Conservation (phyloP, 768 basidiomycete species). For the Agrocybe chaxingu region DNA sequence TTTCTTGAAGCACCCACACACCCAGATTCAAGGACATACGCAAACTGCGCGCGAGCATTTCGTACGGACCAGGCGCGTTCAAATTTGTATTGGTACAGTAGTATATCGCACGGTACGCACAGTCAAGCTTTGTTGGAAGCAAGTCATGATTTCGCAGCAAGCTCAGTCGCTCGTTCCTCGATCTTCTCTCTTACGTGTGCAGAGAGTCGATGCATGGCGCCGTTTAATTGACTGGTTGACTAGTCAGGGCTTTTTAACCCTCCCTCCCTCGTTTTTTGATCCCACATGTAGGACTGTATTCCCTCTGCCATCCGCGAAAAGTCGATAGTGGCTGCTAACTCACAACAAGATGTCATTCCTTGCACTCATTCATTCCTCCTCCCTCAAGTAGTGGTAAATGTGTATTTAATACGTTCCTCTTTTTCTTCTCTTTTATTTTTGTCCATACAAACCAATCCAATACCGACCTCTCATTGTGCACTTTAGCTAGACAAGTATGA, state of each 20-base stretch:
- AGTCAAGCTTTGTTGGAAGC: slow-evolving; percentile 19
- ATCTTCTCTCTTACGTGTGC: slow-evolving; percentile 5
- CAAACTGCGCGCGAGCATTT: slow-evolving; percentile 22
- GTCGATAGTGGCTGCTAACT: slow-evolving; percentile 7
- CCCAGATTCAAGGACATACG: neutral
- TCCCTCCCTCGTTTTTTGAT: neutral
- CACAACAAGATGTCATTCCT: slow-evolving; percentile 19
- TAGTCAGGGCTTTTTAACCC: slow-evolving; percentile 7
- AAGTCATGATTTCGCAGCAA: slow-evolving; percentile 7
- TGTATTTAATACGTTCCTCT: slow-evolving; percentile 22
- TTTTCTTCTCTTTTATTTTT: slow-evolving; percentile 6
- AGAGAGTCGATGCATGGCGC: neutral
- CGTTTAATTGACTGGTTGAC: slow-evolving; percentile 12
- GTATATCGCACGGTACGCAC: slow-evolving; percentile 29
- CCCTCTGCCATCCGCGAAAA: slow-evolving; percentile 3
- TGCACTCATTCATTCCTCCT: slow-evolving; percentile 19
- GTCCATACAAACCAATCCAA: slow-evolving; percentile 11
- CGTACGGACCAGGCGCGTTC: slow-evolving; percentile 25
- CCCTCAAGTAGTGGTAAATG: slow-evolving; percentile 16
- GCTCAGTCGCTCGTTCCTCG: slow-evolving; percentile 9
- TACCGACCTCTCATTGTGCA: slow-evolving; percentile 15
- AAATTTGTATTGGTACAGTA: slow-evolving; percentile 56
- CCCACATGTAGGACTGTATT: slow-evolving; percentile 17
- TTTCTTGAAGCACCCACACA: neutral
- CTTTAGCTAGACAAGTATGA: slow-evolving; percentile 13